Conservation (phyloP, 2,329 filamentous ascomycete species). For the Penicillium sp. region DNA sequence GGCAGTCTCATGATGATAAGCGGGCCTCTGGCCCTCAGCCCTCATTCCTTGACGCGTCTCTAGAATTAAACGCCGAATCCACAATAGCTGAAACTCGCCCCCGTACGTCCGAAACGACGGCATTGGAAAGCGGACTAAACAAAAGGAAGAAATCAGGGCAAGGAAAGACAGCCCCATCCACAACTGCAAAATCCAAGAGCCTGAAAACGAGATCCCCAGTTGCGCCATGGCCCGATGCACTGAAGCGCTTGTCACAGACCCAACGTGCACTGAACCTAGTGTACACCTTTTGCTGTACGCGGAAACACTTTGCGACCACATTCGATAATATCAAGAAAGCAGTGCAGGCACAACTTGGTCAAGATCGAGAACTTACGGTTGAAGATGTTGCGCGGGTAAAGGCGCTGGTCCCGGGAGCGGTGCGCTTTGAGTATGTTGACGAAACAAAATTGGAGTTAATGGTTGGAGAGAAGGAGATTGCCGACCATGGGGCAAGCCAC, state of each 20-base stretch:
- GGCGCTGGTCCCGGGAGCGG: conserved; percentile 70
- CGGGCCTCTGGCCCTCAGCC: neutral
- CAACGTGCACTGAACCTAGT: conserved; percentile 88
- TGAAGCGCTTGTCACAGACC: conserved; percentile 70
- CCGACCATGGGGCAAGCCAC: conserved; percentile 59
- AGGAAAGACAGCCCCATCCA: neutral
- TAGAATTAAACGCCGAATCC: neutral
- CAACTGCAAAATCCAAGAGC: conserved; percentile 6
- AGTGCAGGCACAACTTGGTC: conserved; percentile 77
- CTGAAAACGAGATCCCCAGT: conserved; percentile 31
- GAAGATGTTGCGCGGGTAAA: conserved; percentile 83
- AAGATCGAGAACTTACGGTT: conserved; percentile 60
- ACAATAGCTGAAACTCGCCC: neutral
- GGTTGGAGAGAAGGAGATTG: conserved; percentile 58
- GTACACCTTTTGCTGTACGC: conserved; percentile 90
- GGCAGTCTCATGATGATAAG: conserved; percentile 13
- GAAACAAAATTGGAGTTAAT: conserved; percentile 77
- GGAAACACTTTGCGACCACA: conserved; percentile 88
- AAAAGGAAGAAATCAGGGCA: conserved; percentile 4
- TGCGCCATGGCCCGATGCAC: conserved; percentile 70
- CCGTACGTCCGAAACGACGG: neutral
- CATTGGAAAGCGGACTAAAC: neutral
- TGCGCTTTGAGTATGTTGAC: conserved; percentile 84
- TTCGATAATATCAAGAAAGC: conserved; percentile 83
- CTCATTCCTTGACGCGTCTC: conserved; percentile 15